Conservation (phyloP, 148 eudicot species). For the Amaranthus palmeri region DNA sequence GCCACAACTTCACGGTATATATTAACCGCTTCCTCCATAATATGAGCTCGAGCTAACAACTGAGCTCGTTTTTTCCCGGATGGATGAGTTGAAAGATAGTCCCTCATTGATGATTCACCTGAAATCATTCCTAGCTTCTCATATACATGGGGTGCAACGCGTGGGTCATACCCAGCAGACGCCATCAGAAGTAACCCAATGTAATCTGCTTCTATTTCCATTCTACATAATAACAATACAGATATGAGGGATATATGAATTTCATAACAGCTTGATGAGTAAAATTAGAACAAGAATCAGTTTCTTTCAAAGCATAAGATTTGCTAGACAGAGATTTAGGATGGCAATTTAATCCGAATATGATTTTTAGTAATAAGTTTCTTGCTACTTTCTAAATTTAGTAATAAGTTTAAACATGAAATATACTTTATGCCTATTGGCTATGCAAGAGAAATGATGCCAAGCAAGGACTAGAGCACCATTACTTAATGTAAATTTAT, state of each 20-base stretch:
- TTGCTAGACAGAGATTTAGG: no score
- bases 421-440: no score
- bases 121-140: constrained; percentile 67
- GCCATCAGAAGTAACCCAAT: constrained; percentile 74
- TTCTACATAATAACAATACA: constrained; percentile 34
- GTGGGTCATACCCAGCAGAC: constrained; percentile 90
- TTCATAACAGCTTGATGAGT: background rate
- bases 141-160: constrained; percentile 70
- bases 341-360: no score
- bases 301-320: background rate
- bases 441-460: no score
- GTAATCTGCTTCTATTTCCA: constrained; percentile 98
- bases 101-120: constrained; percentile 49
- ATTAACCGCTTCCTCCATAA: constrained; percentile 81
- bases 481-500: no score
- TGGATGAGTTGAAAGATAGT: constrained; percentile 86
- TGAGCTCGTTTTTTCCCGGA: constrained; percentile 80
- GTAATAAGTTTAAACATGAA: no score
- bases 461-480: no score
- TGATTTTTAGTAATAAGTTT: no score
- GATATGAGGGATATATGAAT: background rate
- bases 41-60: constrained; percentile 60
- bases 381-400: no score
- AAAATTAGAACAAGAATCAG: background rate
- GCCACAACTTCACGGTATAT: constrained; percentile 54